Conservation (phyloP, 2,329 filamentous ascomycete species). For the Dryadomyces sulphureus region DNA sequence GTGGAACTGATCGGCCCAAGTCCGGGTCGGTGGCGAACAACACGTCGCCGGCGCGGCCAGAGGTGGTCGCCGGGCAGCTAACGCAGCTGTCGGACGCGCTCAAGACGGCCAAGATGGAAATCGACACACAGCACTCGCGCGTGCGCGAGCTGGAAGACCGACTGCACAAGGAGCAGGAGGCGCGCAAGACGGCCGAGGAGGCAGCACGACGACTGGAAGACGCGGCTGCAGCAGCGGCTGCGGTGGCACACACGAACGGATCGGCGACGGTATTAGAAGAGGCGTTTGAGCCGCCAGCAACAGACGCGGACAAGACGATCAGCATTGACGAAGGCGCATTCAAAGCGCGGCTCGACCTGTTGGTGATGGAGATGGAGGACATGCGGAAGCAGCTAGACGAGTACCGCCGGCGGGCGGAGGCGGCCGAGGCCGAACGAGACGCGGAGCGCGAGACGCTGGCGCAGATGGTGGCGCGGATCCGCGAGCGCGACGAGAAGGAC, state of each 20-base stretch:
- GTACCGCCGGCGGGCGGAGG: constrained; percentile 65
- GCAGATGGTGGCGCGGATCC: constrained; percentile 77
- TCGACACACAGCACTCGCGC: constrained; percentile 66
- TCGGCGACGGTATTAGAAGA: constrained; percentile 24
- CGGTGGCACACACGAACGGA: constrained; percentile 20
- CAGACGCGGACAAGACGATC: background rate
- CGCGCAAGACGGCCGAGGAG: constrained; percentile 73
- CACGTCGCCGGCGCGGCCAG: constrained; percentile 43
- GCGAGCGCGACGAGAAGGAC: constrained; percentile 41
- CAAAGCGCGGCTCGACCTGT: constrained; percentile 58
- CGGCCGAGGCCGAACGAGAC: constrained; percentile 63
- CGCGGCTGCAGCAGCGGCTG: constrained; percentile 29
- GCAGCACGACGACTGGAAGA: constrained; percentile 56
- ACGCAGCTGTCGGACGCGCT: constrained; percentile 73
- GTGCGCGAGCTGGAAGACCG: constrained; percentile 71
- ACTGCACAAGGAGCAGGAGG: constrained; percentile 64
- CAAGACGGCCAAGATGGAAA: constrained; percentile 68
- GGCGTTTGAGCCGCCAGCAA: constrained; percentile 26
- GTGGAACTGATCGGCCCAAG: constrained; percentile 61
- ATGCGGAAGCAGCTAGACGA: constrained; percentile 67
- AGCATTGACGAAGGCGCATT: constrained; percentile 18
- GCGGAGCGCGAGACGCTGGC: constrained; percentile 59
- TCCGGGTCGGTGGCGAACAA: constrained; percentile 29
- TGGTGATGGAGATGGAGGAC: constrained; percentile 67
- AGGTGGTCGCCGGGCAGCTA: constrained; percentile 53